Percentiles rank a stretch among this genome's conserved stretches.
phyloP scores from a whole-genome alignment of 176 grass and related monocot species.

The Raddia distichophylla region DNA sequence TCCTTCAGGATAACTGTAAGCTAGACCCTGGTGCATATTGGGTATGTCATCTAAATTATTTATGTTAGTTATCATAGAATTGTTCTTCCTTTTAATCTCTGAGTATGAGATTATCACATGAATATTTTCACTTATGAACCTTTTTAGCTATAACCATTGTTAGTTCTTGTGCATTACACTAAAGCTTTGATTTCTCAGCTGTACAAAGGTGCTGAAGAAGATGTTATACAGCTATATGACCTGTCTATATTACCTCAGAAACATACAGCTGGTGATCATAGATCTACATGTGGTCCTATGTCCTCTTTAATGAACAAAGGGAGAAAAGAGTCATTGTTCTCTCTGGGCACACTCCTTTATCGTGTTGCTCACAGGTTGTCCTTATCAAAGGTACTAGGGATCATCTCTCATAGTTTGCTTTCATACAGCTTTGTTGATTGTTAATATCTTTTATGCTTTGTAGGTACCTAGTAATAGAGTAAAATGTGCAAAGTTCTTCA shows the following conservation, averaged over 20 bases:
- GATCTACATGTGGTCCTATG: conserved; percentile 65
- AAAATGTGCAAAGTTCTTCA: conserved; percentile 92
- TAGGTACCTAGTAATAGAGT: conserved; percentile 85
- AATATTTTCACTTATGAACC: conserved; percentile 8
- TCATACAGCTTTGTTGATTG: conserved; percentile 14
- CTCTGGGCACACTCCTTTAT: conserved; percentile 88
- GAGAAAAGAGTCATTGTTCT: conserved; percentile 90
- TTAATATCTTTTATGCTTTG: conserved; percentile 40
- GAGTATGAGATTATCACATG: not conserved
- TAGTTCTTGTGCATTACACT: conserved; percentile 37
- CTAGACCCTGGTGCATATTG: conserved; percentile 98
- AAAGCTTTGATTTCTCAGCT: conserved; percentile 65
- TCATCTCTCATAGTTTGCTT: conserved; percentile 12
- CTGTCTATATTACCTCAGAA: conserved; percentile 79
- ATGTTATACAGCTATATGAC: conserved; percentile 94
- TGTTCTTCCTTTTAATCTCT: conserved; percentile 23
- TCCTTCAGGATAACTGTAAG: conserved; percentile 97
- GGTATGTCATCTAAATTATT: conserved; percentile 56
- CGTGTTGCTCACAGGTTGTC: conserved; percentile 98
- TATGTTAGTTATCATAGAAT: not conserved
- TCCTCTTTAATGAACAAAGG: conserved; percentile 85
- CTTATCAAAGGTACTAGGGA: conserved; percentile 77
- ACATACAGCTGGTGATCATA: conserved; percentile 67
- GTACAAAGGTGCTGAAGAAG: conserved; percentile 95
- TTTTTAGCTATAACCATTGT: conserved; percentile 9